A percentile compares a stretch with the other conserved stretches of the same genome.
These are phyloP conservation scores for Falciphora oryzae DNA, from an alignment of 2,329 filamentous ascomycete species.

Conservation along the genomic window DNA sequence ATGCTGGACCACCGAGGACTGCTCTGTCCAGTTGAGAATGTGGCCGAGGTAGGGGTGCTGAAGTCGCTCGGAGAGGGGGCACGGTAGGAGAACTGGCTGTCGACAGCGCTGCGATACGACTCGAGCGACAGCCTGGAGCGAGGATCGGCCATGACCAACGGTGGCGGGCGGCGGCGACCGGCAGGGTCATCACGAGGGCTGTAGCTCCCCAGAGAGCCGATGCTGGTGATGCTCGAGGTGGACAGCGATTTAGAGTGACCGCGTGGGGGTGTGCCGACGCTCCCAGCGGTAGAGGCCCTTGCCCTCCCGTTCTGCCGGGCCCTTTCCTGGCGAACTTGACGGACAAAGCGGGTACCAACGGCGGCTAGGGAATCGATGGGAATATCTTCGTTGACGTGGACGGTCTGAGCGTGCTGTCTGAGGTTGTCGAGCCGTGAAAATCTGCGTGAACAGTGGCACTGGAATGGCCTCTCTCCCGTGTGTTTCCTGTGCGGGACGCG, in stretches of 20 bases:
- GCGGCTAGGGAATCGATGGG: constrained; percentile 89
- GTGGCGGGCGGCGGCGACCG: constrained; percentile 64
- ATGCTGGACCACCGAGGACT: constrained; percentile 70
- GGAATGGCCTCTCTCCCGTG: constrained; percentile 92
- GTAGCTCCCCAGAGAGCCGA: constrained; percentile 51
- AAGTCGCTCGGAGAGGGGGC: constrained; percentile 66
- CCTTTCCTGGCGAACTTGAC: constrained; percentile 83
- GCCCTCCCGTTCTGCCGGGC: constrained; percentile 69
- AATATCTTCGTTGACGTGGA: constrained; percentile 96
- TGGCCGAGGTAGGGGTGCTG: constrained; percentile 77
- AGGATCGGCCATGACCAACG: constrained; percentile 75
- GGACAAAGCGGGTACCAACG: constrained; percentile 84
- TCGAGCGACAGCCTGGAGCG: constrained; percentile 64
- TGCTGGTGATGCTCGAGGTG: constrained; percentile 77
- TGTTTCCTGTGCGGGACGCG: constrained; percentile 63
- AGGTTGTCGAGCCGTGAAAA: constrained; percentile 95
- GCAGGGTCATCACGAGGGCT: constrained; percentile 55
- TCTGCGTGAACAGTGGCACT: constrained; percentile 87
- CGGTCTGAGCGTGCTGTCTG: constrained; percentile 93
- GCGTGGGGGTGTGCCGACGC: constrained; percentile 61
- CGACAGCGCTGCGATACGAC: constrained; percentile 58
- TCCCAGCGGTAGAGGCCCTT: constrained; percentile 71
- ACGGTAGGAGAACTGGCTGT: constrained; percentile 60
- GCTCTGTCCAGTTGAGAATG: constrained; percentile 69
- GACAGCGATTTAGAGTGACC: constrained; percentile 84